A percentile compares a stretch with the other conserved stretches of the same genome.
These are phyloP conservation scores for Pichia kluyveri DNA, from an alignment of 805 yeast species.

Conservation along the genomic window DNA sequence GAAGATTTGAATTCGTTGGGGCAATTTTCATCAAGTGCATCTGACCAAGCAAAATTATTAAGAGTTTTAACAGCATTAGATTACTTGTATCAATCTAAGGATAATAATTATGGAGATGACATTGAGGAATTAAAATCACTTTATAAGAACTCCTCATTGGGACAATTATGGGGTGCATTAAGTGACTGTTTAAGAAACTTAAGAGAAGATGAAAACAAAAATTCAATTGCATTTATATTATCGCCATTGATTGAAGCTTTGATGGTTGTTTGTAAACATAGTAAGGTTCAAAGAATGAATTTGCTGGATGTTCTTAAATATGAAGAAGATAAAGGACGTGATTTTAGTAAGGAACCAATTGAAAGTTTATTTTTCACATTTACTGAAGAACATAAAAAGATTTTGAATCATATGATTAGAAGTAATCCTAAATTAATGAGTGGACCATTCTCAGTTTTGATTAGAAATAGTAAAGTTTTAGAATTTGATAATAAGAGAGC, in stretches of 20 bases:
- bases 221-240: conserved; percentile 67
- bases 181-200: conserved; percentile 61
- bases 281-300: conserved; percentile 50
- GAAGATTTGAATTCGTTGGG: conserved; percentile 41
- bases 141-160: conserved; percentile 63
- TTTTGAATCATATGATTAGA: conserved; percentile 85
- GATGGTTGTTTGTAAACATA: conserved; percentile 93
- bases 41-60: conserved; percentile 84
- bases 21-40: conserved; percentile 67
- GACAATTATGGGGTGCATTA: conserved; percentile 76
- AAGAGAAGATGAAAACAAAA: conserved; percentile 47
- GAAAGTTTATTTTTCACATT: conserved; percentile 76
- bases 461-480: conserved; percentile 77
- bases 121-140: conserved; percentile 44
- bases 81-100: conserved; percentile 52
- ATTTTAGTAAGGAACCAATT: conserved; percentile 65
- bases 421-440: conserved; percentile 88
- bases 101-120: conserved; percentile 22
- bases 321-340: conserved; percentile 49
- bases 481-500: conserved; percentile 92
- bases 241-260: conserved; percentile 84
- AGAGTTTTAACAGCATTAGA: conserved; percentile 84
- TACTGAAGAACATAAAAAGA: conserved; percentile 80
- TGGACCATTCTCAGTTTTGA: conserved; percentile 88
- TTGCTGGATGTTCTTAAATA: conserved; percentile 48